Evolutionary conservation across 352 stramenopile genomes (phyloP).

Genomic region (Phytophthora pistaciae): DNA sequence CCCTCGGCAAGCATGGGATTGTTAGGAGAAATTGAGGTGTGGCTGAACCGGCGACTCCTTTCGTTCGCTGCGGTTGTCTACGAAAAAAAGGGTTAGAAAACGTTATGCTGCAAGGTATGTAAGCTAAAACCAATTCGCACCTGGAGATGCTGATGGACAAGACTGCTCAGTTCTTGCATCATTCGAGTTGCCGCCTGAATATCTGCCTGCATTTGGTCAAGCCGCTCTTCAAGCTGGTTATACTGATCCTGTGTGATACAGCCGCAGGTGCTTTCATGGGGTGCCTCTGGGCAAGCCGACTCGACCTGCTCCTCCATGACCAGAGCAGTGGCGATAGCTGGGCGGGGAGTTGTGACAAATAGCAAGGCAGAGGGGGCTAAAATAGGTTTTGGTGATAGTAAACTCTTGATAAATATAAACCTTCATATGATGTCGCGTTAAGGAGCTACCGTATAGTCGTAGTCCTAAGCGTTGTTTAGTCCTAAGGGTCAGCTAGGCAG

Average conservation of each 20-base stretch:
- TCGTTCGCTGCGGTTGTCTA: neutral
- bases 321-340: neutral
- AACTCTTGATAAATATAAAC: neutral
- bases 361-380: neutral
- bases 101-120: neutral
- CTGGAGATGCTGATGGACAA: constrained; percentile 13
- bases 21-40: neutral
- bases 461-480: no score
- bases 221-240: constrained; percentile 9
- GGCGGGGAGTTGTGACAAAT: neutral
- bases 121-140: neutral
- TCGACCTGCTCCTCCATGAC: constrained; percentile 6
- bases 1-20: constrained; percentile 5
- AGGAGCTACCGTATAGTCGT: no score
- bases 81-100: neutral
- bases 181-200: constrained; percentile 13
- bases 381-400: neutral
- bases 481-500: no score
- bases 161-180: constrained; percentile 14
- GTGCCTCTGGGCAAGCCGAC: neutral
- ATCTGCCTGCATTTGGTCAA: constrained; percentile 19
- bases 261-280: neutral
- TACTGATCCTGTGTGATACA: constrained; percentile 8
- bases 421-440: neutral
- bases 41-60: constrained; percentile 4